phyloP scores from a whole-genome alignment of 495 filamentous ascomycete species.

The Lophiotrema nucula region DNA sequence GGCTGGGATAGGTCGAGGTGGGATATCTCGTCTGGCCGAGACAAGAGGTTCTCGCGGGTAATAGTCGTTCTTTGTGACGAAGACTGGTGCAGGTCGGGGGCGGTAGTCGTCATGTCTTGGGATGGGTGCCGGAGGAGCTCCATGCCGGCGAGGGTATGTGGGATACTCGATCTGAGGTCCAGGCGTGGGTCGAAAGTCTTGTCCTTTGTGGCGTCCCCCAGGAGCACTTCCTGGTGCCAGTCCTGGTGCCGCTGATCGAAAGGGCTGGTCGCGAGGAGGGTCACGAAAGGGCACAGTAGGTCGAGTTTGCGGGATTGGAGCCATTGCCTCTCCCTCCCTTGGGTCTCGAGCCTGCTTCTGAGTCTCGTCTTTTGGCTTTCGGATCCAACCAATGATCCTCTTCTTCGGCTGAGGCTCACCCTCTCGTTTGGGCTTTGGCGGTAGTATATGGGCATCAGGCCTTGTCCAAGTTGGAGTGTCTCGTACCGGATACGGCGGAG shows the following conservation, averaged over 20 bases:
- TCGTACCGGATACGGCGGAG: slow-evolving; percentile 11
- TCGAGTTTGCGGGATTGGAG: background rate
- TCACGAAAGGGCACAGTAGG: background rate
- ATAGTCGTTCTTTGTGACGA: slow-evolving; percentile 13
- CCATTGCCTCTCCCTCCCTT: background rate
- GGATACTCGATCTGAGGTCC: background rate
- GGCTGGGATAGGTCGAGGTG: background rate
- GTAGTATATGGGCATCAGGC: slow-evolving; percentile 6
- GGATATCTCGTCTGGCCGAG: background rate
- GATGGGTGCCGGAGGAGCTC: background rate
- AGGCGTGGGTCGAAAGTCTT: slow-evolving; percentile 4
- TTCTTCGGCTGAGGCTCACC: slow-evolving; percentile 1
- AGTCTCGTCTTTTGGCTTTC: slow-evolving; percentile 13
- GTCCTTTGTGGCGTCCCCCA: slow-evolving; percentile 26
- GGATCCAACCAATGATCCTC: slow-evolving; percentile 2
- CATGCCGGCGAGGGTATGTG: background rate
- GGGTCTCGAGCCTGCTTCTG: background rate
- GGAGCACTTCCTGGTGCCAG: slow-evolving; percentile 16
- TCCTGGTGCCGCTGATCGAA: slow-evolving; percentile 21
- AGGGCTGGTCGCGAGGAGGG: background rate
- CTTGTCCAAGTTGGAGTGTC: slow-evolving; percentile 17
- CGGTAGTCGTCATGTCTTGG: slow-evolving; percentile 11
- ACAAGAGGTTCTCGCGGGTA: slow-evolving; percentile 5
- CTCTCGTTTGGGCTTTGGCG: slow-evolving; percentile 7
- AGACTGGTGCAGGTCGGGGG: background rate